Evolutionary conservation across 1,284 basidiomycete species (phyloP), one percentile per base, ranked within the genome.

Genomic region (Microstroma glucosiphilum): DNA sequence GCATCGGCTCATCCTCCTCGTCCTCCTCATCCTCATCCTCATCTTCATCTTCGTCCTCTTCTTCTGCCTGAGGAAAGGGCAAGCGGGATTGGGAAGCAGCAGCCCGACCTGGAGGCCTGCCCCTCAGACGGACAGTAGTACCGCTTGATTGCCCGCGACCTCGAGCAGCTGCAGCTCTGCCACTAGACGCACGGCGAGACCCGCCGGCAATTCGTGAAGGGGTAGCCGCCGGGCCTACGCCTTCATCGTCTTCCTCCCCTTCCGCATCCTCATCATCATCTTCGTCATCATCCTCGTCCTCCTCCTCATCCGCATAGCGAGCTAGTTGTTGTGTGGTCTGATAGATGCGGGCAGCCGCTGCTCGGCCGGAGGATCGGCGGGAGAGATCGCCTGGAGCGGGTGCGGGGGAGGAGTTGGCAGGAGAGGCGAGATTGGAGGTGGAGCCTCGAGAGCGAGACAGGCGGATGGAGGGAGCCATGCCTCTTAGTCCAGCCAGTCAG

Each of bases 21-120:
- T 25, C 51, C 55, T 57, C 37, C 30, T 51, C 21, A 8, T 54
- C 69, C 58, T 62, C 55, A 54, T 59, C 57, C 60, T 58, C 56
- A 17, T 48, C 43, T 17, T 17, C 21, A 48, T 48, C 43, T 6
- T 17, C 15, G 17, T 21, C 43, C 43, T 48, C 43, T 9, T 37
- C 30, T 37, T 37, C 30, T 9, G 30, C 30, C 4, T 37, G 4
- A 37, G 30, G 4, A 9, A 37, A 37, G 30, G 30, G 30, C 30
- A 37, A 37, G 30, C 30, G 30, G 9, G 30, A 37, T 6, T 48
- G 17, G 6, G 43, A 3, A 17, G 59, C 21, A n/a, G 23, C 40
- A 41, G 59, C 21, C 17, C 21, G 19, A 21, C 30, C 25, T 12
- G 41, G 23, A n/a, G 26, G 43, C 13, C 21, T 37, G 12, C 19